Conservation (phyloP, 2,329 filamentous ascomycete species). For the Chlorencoelia australis region DNA sequence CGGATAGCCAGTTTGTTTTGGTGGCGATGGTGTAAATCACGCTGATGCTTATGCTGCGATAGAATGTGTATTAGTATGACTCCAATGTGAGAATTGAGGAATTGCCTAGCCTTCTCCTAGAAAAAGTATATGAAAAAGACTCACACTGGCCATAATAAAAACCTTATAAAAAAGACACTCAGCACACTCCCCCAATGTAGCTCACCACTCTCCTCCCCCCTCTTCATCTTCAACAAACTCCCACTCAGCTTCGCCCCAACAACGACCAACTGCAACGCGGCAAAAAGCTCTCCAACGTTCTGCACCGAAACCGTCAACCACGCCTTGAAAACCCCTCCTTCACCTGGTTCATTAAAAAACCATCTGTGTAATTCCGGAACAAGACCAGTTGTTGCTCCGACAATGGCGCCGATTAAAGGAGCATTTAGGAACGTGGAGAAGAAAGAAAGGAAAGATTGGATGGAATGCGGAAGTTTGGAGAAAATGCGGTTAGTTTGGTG, state of each 20-base stretch:
- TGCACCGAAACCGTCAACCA: constrained; percentile 54
- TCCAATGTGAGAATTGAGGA: too few relatives aligned
- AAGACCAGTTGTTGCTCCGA: constrained; percentile 50
- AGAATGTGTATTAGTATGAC: too few relatives aligned
- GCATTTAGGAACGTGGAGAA: constrained; percentile 46
- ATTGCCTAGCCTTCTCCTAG: too few relatives aligned
- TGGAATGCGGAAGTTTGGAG: constrained; percentile 16
- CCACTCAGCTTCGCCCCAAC: constrained; percentile 54
- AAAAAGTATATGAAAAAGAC: too few relatives aligned
- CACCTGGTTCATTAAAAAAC: constrained; percentile 47
- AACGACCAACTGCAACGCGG: constrained; percentile 53
- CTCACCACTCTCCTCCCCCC: constrained; percentile 24
- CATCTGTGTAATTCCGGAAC: constrained; percentile 46
- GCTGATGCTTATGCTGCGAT: constrained; percentile 43
- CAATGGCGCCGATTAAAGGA: constrained; percentile 47
- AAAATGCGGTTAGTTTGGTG: constrained; percentile 6
- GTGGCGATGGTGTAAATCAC: constrained; percentile 44
- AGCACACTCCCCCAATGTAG: constrained; percentile 39
- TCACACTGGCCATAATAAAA: constrained; percentile 51
- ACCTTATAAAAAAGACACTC: constrained; percentile 44
- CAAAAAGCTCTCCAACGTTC: constrained; percentile 54
- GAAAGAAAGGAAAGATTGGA: constrained; percentile 17
- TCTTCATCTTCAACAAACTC: constrained; percentile 37
- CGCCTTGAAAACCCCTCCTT: constrained; percentile 55
- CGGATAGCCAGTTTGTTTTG: constrained; percentile 38